Percentiles rank a stretch among this genome's conserved stretches.
phyloP scores from a whole-genome alignment of 495 filamentous ascomycete genomes.

The Talaromyces liani region DNA sequence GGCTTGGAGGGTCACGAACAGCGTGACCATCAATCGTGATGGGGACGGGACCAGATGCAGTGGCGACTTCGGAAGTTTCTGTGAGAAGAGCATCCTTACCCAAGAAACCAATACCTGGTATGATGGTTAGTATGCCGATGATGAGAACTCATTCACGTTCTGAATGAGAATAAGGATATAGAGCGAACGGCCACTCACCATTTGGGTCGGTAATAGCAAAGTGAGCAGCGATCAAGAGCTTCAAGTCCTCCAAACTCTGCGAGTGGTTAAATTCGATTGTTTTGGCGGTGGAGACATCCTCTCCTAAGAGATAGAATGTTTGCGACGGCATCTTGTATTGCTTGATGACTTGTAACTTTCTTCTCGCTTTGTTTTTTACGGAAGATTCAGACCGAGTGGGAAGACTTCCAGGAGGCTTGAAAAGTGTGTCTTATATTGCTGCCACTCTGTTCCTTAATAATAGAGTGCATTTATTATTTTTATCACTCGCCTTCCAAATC shows the following conservation, averaged over 20 bases:
- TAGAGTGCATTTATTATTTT: too few species aligned
- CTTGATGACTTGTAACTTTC: neutral
- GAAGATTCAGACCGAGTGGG: neutral
- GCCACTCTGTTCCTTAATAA: too few species aligned
- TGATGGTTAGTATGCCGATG: neutral
- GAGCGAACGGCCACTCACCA: conserved; percentile 9
- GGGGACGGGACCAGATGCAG: conserved; percentile 23
- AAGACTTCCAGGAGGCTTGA: neutral
- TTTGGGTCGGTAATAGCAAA: conserved; percentile 34
- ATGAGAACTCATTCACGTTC: too few species aligned
- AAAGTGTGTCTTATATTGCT: too few species aligned
- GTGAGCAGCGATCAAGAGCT: conserved; percentile 31
- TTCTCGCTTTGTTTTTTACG: neutral
- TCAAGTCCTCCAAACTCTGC: conserved; percentile 24
- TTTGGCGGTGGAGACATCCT: conserved; percentile 26
- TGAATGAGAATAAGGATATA: too few species aligned
- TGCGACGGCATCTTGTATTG: conserved; percentile 23
- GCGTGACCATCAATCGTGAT: conserved; percentile 37
- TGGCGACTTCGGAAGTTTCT: conserved; percentile 21
- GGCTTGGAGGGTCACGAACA: conserved; percentile 37
- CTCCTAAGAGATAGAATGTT: conserved; percentile 37
- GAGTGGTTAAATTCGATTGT: conserved; percentile 29
- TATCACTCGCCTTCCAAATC: too few species aligned
- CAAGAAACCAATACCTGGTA: conserved; percentile 33
- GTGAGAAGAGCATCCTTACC: conserved; percentile 17